Conservation (phyloP, 164 flowering plant species). For the Platanus orientalis region DNA sequence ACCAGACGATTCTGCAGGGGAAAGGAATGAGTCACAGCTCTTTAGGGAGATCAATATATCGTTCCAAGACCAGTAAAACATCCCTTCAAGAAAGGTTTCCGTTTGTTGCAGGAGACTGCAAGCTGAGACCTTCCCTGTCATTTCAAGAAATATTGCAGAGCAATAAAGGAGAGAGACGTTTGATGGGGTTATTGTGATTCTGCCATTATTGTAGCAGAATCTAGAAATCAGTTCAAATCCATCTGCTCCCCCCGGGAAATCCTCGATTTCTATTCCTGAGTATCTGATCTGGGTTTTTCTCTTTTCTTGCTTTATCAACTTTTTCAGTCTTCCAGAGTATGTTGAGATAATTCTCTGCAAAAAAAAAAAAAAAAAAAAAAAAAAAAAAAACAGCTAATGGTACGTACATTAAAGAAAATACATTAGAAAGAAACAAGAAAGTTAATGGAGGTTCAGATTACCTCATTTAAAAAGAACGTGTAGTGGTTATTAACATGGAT, state of each 20-base stretch:
- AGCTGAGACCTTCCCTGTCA: constrained; percentile 35
- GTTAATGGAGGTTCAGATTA: too few species aligned
- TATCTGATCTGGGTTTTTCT: too few species aligned
- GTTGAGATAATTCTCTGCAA: too few species aligned
- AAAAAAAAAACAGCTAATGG: too few species aligned
- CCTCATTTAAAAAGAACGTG: too few species aligned
- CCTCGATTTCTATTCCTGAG: constrained; percentile 22
- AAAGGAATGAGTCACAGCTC: constrained; percentile 34
- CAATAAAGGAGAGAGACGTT: constrained; percentile 51
- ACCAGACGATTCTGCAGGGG: constrained; percentile 38
- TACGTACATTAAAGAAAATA: too few species aligned
- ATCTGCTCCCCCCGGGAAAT: constrained; percentile 56
- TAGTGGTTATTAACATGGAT: too few species aligned
- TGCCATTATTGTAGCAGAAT: constrained; percentile 53
- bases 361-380: too few species aligned
- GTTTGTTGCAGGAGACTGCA: constrained; percentile 40
- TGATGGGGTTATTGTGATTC: constrained; percentile 26
- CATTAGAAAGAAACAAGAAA: too few species aligned
- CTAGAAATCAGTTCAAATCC: constrained; percentile 56
- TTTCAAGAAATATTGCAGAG: constrained; percentile 40
- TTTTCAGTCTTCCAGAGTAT: too few species aligned
- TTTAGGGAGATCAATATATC: constrained; percentile 36
- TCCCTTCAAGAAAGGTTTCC: constrained; percentile 37
- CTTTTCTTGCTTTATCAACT: too few species aligned
- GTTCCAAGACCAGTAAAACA: constrained; percentile 47